Percentiles rank a stretch among this genome's conserved stretches.
Evolutionary conservation across 371 early-diverging fungal genomes (phyloP).

Genomic region (Mortierella sp.): DNA sequence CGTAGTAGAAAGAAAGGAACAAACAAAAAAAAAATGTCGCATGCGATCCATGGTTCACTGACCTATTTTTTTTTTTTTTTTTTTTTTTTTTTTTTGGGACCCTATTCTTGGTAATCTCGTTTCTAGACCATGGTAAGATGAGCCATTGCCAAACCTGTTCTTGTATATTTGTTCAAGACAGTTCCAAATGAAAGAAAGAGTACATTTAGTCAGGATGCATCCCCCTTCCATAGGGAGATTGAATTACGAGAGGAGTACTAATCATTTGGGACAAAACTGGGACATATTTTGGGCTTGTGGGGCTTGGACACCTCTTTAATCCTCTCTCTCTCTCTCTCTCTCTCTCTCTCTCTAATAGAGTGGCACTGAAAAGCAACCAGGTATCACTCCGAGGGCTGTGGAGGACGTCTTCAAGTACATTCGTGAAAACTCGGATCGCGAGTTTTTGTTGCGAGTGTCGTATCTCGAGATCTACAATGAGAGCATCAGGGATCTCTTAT

Average conservation of each 20-base stretch:
- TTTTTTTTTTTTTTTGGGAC: neutral
- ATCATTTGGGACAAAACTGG: too few relatives aligned
- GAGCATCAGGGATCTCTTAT: slow-evolving; percentile 76
- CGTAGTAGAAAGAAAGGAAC: too few relatives aligned
- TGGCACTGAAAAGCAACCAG: slow-evolving; percentile 73
- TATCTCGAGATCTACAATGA: slow-evolving; percentile 97
- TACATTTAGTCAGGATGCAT: too few relatives aligned
- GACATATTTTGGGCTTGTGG: too few relatives aligned
- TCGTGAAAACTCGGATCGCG: slow-evolving; percentile 60
- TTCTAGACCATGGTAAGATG: slow-evolving; percentile 10
- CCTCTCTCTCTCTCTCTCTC: too few relatives aligned
- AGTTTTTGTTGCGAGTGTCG: slow-evolving; percentile 86
- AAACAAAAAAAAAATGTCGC: too few relatives aligned
- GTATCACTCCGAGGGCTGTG: slow-evolving; percentile 81
- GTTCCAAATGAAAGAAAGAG: neutral
- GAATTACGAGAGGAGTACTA: too few relatives aligned
- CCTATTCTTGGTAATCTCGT: too few relatives aligned
- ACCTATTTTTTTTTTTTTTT: neutral
- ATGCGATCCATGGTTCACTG: too few relatives aligned
- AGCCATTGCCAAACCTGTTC: neutral
- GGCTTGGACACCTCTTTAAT: too few relatives aligned
- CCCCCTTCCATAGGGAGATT: too few relatives aligned
- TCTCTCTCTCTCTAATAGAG: too few relatives aligned
- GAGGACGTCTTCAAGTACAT: slow-evolving; percentile 79
- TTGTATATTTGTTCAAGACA: neutral